phyloP scores from a whole-genome alignment of 331 rosid genomes.

The Arachis monticola region DNA sequence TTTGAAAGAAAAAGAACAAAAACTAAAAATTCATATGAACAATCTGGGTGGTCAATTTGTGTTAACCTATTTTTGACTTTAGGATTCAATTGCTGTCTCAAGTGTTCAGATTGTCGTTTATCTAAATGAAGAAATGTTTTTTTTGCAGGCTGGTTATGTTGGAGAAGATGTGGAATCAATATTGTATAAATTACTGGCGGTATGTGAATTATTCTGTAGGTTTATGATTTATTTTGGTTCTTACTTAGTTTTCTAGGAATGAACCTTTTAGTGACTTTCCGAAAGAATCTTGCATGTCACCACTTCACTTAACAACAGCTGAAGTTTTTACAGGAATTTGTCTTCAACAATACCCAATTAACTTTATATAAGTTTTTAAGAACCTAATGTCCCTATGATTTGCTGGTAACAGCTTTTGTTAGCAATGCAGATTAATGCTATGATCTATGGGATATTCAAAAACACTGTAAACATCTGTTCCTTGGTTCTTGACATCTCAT shows the following conservation, averaged over 20 bases:
- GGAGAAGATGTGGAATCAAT: conserved; percentile 79
- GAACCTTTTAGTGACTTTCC: background rate
- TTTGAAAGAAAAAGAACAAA: background rate
- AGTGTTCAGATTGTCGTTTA: conserved; percentile 18
- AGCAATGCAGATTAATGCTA: background rate
- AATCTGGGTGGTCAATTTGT: background rate
- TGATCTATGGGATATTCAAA: background rate
- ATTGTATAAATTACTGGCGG: conserved; percentile 72
- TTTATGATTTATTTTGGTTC: conserved; percentile 10
- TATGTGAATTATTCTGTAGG: conserved; percentile 40
- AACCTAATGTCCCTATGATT: background rate
- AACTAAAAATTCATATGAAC: conserved; percentile 5
- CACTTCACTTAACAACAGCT: background rate
- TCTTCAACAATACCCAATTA: background rate
- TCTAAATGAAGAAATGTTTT: conserved; percentile 37
- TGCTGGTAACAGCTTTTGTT: background rate
- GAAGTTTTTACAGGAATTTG: background rate
- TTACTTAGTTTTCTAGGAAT: background rate
- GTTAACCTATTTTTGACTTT: conserved; percentile 12
- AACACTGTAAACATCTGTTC: background rate
- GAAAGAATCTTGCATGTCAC: background rate
- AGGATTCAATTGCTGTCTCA: conserved; percentile 22
- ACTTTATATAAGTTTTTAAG: background rate
- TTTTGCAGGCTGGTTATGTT: conserved; percentile 78
- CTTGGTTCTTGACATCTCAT: conserved; percentile 22